A percentile compares a stretch with the other conserved stretches of the same genome.
phyloP scores from a whole-genome alignment of 2,329 filamentous ascomycete genomes.

The Raffaelea deltoideospora region DNA sequence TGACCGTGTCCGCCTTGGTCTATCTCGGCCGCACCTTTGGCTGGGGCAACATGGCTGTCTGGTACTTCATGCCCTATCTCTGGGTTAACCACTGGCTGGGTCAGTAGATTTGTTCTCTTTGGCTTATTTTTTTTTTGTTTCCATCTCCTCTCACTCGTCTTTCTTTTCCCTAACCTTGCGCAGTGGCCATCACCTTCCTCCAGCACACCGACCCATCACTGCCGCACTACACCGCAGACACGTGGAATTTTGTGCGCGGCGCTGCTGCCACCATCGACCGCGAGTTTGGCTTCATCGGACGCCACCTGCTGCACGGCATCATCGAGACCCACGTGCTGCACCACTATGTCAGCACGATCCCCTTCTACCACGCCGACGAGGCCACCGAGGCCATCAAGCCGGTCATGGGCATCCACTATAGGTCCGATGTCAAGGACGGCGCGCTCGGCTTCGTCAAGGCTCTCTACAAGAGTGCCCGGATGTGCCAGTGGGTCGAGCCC shows the following conservation, averaged over 20 bases:
- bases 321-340: constrained; percentile 95
- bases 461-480: constrained; percentile 65
- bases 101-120: constrained; percentile 34
- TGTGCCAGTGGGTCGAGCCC: constrained; percentile 97
- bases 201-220: constrained; percentile 92
- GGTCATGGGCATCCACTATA: constrained; percentile 93
- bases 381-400: constrained; percentile 35
- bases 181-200: constrained; percentile 90
- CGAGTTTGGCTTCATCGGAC: constrained; percentile 90
- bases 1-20: constrained; percentile 47
- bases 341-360: constrained; percentile 90
- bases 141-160: neutral
- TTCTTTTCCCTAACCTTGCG: neutral
- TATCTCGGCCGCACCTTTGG: constrained; percentile 64
- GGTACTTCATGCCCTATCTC: constrained; percentile 90
- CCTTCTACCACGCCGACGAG: constrained; percentile 23
- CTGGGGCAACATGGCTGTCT: constrained; percentile 74
- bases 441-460: constrained; percentile 69
- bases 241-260: constrained; percentile 86
- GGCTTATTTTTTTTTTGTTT: neutral
- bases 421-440: constrained; percentile 63
- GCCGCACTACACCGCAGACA: constrained; percentile 71
- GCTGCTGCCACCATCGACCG: constrained; percentile 92
- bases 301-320: constrained; percentile 80
- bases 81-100: constrained; percentile 99